These are phyloP conservation scores for Acanthamoeba sp. DNA, from an alignment of 208 protist genomes.

Conservation along the genomic window DNA sequence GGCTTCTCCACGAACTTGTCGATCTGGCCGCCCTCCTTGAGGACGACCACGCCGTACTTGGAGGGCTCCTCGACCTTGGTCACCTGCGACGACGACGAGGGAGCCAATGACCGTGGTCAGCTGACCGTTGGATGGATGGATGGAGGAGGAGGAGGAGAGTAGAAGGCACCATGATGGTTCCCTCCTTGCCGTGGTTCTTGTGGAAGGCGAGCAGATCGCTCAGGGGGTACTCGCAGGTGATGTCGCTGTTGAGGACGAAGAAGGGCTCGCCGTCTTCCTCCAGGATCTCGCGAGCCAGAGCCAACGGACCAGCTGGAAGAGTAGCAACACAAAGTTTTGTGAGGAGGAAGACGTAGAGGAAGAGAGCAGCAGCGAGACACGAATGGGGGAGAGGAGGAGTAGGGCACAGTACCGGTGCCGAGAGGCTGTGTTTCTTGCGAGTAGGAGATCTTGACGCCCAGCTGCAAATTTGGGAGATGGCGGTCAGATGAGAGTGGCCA, in stretches of 20 bases:
- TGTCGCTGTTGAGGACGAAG: constrained; percentile 98
- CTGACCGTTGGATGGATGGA: neutral
- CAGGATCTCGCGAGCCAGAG: constrained; percentile 94
- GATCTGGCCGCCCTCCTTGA: constrained; percentile 93
- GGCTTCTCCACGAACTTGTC: constrained; percentile 87
- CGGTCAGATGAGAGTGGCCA: neutral
- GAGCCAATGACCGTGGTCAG: too few relatives aligned
- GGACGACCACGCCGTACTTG: constrained; percentile 98
- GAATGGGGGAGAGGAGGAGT: neutral
- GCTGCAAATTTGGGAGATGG: constrained; percentile 79
- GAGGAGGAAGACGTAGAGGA: neutral
- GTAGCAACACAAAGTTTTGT: neutral
- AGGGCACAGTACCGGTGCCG: constrained; percentile 89
- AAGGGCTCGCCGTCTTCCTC: constrained; percentile 93
- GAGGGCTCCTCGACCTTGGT: constrained; percentile 96
- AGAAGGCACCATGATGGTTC: constrained; percentile 97
- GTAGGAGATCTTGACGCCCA: constrained; percentile 96
- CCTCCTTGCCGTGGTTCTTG: constrained; percentile 95
- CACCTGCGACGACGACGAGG: constrained; percentile 65
- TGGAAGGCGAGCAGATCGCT: constrained; percentile 96
- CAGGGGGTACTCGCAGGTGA: constrained; percentile 97
- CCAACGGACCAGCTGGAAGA: constrained; percentile 95
- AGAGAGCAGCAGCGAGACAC: neutral
- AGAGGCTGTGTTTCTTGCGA: constrained; percentile 97
- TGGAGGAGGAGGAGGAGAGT: constrained; percentile 80